Base-by-base conservation (phyloP, 345 rosid genomes). In the Brassica incana region DNA sequence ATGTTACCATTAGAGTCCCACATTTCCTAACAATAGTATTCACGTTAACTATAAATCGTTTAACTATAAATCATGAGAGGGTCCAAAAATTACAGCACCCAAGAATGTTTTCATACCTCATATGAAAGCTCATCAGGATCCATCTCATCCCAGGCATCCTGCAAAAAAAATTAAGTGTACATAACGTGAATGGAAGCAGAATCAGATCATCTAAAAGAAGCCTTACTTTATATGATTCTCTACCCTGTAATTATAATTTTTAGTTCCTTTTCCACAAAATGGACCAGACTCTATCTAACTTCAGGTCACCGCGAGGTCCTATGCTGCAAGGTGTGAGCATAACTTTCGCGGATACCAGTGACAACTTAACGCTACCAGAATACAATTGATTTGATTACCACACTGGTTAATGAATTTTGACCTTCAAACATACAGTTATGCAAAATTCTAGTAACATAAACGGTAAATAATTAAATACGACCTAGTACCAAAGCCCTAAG, bases 121-220 rank as follows among this genome's bases (percentile, higher is more conserved):
- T 92, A 90, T 6, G 92, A 93, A 71, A 96, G 90, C 67, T 93
- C 97, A 79, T 92, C 98, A 10, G 93, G 97, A 85, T 93, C 99
- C 83, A 90, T 90, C 50, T 89, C 98, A 81, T 93, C 95, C 97
- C 98, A 96, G 15, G 84, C 78, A 84, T 90, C 93, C 98, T 96
- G 81, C 79, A 83, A 40, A 35, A 5, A 78, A 78, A 73, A 65
- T 23, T 23, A 59, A 27, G 52, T 12, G 66, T 23, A 29, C n/a
- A 59, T 18, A 71, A 32, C 8, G 29, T 81, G 5, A 76, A 9
- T 58, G 25, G 48, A 72, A 75, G 60, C 66, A 36, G 75, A 25
- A 14, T 68, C 66, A 36, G 27, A 45, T 62, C 70, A 70, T 66
- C 54, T 72, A 52, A 63, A 72, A 62, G 16, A 32, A 56, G 40